Percentiles rank a stretch among this genome's conserved stretches.
Conservation (phyloP, 148 eudicot genomes). For the Rhododendron williamsianum region DNA sequence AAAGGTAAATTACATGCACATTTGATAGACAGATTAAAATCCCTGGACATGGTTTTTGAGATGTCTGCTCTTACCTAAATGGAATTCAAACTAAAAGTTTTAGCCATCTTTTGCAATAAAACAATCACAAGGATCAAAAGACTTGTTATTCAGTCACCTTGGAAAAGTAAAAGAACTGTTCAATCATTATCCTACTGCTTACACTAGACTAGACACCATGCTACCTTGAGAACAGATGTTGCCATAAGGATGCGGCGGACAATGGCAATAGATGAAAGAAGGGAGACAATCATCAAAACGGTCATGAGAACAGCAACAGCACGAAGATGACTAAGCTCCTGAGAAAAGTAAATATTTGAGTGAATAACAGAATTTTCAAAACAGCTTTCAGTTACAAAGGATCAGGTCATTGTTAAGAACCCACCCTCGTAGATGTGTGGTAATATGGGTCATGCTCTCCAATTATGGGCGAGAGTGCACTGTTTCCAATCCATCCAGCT, state of each 20-base stretch:
- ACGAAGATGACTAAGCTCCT: conserved; percentile 86
- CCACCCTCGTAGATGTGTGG: conserved; percentile 74
- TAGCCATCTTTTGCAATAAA: background rate
- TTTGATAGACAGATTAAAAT: background rate
- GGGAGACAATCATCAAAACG: conserved; percentile 54
- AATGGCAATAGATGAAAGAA: conserved; percentile 85
- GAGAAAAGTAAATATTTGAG: conserved; percentile 19
- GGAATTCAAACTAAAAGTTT: background rate
- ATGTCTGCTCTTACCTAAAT: background rate
- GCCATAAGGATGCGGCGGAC: conserved; percentile 96
- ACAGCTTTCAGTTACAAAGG: conserved; percentile 4
- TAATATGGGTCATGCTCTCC: conserved; percentile 89
- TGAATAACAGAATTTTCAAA: conserved; percentile 7
- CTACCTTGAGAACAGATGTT: conserved; percentile 91
- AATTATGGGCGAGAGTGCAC: conserved; percentile 81
- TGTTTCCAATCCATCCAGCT: conserved; percentile 99
- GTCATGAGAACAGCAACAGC: conserved; percentile 80
- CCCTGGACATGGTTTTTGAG: background rate
- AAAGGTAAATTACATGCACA: background rate
- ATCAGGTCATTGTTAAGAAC: conserved; percentile 13
- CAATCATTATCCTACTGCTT: background rate
- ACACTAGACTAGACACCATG: conserved; percentile 1
- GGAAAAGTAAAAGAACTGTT: background rate
- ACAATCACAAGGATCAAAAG: conserved; percentile 4
- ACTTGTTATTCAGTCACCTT: background rate